phyloP scores from a whole-genome alignment of 2,329 filamentous ascomycete genomes.

The Cercospora sp. region DNA sequence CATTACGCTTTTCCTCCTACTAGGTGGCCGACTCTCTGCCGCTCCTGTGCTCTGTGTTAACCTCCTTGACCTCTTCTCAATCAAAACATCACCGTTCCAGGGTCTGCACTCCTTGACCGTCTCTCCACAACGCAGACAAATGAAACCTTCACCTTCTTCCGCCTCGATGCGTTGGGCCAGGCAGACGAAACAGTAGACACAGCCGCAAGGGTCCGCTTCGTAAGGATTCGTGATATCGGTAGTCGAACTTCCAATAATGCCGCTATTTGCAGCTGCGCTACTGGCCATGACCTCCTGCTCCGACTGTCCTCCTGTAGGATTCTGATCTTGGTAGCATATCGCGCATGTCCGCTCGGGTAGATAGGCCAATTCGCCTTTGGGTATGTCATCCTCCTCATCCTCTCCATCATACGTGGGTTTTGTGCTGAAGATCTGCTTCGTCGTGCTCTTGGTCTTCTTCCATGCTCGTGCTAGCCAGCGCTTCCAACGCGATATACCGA shows the following conservation, averaged over 20 bases:
- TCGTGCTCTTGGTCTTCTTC: constrained; percentile 71
- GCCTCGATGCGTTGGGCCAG: constrained; percentile 85
- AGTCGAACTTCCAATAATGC: constrained; percentile 81
- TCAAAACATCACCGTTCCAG: constrained; percentile 85
- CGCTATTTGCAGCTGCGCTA: constrained; percentile 51
- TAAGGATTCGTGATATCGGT: constrained; percentile 97
- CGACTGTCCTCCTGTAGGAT: constrained; percentile 61
- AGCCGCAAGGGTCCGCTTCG: constrained; percentile 83
- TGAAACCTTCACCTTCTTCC: constrained; percentile 93
- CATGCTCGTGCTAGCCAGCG: constrained; percentile 85
- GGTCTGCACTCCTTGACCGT: constrained; percentile 81
- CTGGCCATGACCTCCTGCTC: constrained; percentile 73
- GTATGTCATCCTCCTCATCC: constrained; percentile 42
- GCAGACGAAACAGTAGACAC: constrained; percentile 95
- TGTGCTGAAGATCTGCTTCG: constrained; percentile 49
- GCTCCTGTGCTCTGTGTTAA: constrained; percentile 21
- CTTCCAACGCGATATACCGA: constrained; percentile 90
- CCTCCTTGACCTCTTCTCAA: constrained; percentile 19
- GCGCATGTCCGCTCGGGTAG: constrained; percentile 92
- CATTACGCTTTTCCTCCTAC: constrained; percentile 35
- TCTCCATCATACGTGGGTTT: constrained; percentile 42
- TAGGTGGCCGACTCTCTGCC: constrained; percentile 31
- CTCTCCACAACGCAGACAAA: constrained; percentile 84
- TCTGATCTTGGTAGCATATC: constrained; percentile 95
- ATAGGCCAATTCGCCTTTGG: constrained; percentile 71